Percentiles rank a stretch among this genome's conserved stretches.
These are phyloP conservation scores for Barbarea vulgaris DNA, from an alignment of 345 rosid species.

Conservation along the genomic window DNA sequence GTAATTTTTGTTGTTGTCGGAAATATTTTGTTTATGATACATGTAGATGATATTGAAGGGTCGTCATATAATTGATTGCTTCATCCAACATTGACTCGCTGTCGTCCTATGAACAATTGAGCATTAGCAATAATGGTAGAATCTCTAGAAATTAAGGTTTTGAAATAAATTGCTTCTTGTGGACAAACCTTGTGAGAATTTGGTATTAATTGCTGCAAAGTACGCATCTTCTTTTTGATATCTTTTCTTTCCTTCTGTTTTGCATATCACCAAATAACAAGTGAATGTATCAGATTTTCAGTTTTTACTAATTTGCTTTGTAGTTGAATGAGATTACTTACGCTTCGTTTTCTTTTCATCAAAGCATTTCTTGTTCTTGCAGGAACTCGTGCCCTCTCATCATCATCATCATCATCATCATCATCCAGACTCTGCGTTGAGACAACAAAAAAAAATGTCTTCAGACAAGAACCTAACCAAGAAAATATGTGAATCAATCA, in stretches of 20 bases:
- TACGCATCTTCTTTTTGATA: slow-evolving; percentile 71
- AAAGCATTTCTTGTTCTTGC: slow-evolving; percentile 24
- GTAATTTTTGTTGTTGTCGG: not conserved
- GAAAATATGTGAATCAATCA: slow-evolving; percentile 1
- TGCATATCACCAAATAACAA: not conserved
- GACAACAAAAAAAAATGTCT: not conserved
- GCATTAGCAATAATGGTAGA: not conserved
- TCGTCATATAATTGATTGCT: slow-evolving; percentile 63
- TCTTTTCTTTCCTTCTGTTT: slow-evolving; percentile 58
- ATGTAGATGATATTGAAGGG: slow-evolving; percentile 74
- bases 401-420: slow-evolving; percentile 25
- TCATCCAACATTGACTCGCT: slow-evolving; percentile 65
- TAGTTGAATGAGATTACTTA: slow-evolving; percentile 16
- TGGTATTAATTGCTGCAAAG: slow-evolving; percentile 69
- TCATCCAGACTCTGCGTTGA: slow-evolving; percentile 32
- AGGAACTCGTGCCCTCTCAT: slow-evolving; percentile 15
- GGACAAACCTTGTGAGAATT: slow-evolving; percentile 58
- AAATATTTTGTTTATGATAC: slow-evolving; percentile 41
- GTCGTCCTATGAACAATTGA: slow-evolving; percentile 48
- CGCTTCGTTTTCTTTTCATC: slow-evolving; percentile 21
- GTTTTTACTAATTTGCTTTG: not conserved
- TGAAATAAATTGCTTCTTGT: not conserved
- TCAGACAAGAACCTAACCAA: slow-evolving; percentile 31
- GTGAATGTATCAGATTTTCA: slow-evolving; percentile 19
- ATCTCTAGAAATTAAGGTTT: not conserved